Evolutionary conservation across 2,329 filamentous ascomycete species (phyloP), one percentile per base, ranked within the genome.

Genomic region (Xylariaceae sp.): DNA sequence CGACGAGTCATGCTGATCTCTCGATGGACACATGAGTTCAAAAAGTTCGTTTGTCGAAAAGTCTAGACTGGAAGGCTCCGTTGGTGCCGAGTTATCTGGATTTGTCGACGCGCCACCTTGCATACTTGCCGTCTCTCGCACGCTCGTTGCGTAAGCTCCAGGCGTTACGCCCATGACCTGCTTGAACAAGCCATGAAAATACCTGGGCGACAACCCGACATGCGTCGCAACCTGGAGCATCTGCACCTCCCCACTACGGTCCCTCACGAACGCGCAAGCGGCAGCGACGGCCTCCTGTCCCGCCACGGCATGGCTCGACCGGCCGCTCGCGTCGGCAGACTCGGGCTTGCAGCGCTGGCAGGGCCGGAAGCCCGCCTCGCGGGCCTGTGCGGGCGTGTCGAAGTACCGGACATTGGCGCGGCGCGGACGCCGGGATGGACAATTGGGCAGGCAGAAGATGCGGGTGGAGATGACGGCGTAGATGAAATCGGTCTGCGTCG

Each of bases 371-470:
- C 50, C 51, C 4, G 62, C 69, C 1, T 51, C 48, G 32, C 62
- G 60, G 2, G 80, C 80, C 22, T 72, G 64, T 1, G 55, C 45
- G 0, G 66, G 53, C 0, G 62, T 67, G 13, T 68, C 56, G 59
- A 71, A 79, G 60, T 81, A 84, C 2, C 61, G 57, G 3, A 83
- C 71, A 37, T 84, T 84, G 37, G 76, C 73, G 34, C 79, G 71
- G 2, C 79, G 71, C 2, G 81, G 78, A 11, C 83, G 71, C 0
- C 80, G 71, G 2, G 77, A 76, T 13, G 74, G 72, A 56, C 80
- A 84, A 16, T 71, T 77, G 1, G 79, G 78, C 2, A 79, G 71
- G 56, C 80, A 83, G 61, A 79, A 83, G 44, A 72, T 66, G 45
- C 63, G 61, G n/a, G 69, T 72, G 0, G 68, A 68, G 38, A 58